A percentile compares a stretch with the other conserved stretches of the same genome.
Evolutionary conservation across 192 early-diverging fungal species (phyloP).

Genomic region (Entophlyctis helioformis): DNA sequence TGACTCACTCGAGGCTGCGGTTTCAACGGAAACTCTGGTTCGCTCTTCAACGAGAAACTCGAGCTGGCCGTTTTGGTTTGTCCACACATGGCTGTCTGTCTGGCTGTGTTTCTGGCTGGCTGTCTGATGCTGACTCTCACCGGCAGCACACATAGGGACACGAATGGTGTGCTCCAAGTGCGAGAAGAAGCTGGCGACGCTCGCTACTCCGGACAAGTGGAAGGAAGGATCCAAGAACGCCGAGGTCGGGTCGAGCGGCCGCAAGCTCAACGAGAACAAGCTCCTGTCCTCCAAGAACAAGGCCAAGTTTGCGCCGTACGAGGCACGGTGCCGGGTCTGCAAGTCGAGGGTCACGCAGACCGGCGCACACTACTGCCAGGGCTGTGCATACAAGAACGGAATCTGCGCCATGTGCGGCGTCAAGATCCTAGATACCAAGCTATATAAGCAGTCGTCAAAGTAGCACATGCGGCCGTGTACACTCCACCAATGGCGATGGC

Average conservation of each 20-base stretch:
- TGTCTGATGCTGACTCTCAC: too few species aligned
- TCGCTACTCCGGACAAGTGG: constrained; percentile 20
- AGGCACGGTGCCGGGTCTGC: constrained; percentile 17
- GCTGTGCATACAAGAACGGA: constrained; percentile 24
- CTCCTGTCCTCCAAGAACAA: constrained; percentile 23
- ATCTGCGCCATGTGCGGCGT: constrained; percentile 32
- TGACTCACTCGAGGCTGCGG: too few species aligned
- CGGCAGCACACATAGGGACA: too few species aligned
- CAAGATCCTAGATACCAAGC: constrained; percentile 22
- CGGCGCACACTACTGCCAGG: constrained; percentile 21
- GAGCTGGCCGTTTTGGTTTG: too few species aligned
- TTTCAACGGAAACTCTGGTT: too few species aligned
- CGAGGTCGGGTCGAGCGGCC: constrained; percentile 1
- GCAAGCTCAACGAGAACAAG: constrained; percentile 22
- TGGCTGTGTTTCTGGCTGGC: too few species aligned
- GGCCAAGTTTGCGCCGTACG: constrained; percentile 23
- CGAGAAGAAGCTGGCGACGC: constrained; percentile 24
- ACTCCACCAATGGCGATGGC: too few species aligned
- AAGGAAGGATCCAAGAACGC: constrained; percentile 7
- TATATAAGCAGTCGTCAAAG: constrained; percentile 22
- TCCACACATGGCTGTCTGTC: too few species aligned
- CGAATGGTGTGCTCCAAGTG: too few species aligned
- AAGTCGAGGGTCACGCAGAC: constrained; percentile 15
- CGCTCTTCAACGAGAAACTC: too few species aligned
- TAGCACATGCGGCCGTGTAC: too few species aligned